Base-by-base conservation (phyloP, 176 grass and related monocot genomes). In the Bolboschoenus planiculmis region DNA sequence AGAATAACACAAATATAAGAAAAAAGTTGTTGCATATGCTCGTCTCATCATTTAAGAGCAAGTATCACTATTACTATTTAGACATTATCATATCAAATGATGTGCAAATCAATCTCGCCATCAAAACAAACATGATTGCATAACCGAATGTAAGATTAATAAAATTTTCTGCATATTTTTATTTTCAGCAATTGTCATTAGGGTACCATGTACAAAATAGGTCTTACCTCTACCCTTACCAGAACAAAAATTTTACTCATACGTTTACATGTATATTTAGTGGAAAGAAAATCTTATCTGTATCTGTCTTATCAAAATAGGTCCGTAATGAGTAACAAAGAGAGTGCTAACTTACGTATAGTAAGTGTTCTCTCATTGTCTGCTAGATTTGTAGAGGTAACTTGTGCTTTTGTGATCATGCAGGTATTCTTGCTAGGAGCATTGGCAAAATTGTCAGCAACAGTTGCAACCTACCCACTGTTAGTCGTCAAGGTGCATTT, bases 391-490 rank as follows among this genome's bases (percentile, higher is more conserved):
- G 23, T 75, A 11, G 2, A 40, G 71, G 21, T 48, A 50, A 43
- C 16, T 76, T 83, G 82, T 54, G 35, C 30, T 83, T 55, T 83
- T 83, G 21, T 42, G 63, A 26, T 76, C 83, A 63, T 78, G 58
- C 87, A 98, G 95, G 92, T 98, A 60, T 99, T 99, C 77, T 95
- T 93, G 44, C 85, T 99, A 40, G 96, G 92, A 29, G 96, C 96
- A 83, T 83, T 99, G 30, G 96, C 96, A 85, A 99, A 99, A 87
- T 55, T 99, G 31, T 92, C 92, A 85, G 96, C 96, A 78, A 99
- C 96, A 68, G 68, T 91, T 65, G 83, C 87, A 80, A 99, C 92
- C 39, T 99, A 99, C 31, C 96, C 92, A 75, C 86, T 99, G 85
- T 78, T 99, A 84, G 96, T 99, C 51, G 92, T 99, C 13, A 99